Conservation (phyloP, 1,139 yeast species). For the Geotrichum macrosporum region DNA sequence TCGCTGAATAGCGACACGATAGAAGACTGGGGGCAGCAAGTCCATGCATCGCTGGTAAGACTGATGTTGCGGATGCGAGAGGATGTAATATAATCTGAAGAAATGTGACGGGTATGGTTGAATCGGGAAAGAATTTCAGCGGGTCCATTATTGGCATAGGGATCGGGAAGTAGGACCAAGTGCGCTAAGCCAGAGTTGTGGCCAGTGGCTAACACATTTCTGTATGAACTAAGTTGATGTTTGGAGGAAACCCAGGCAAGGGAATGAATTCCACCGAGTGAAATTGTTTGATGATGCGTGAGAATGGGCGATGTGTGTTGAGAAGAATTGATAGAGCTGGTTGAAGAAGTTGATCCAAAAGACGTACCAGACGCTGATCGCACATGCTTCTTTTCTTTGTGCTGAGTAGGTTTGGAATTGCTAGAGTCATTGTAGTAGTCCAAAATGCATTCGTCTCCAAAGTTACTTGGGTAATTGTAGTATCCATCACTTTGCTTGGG, state of each 20-base stretch:
- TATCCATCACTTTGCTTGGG: conserved; percentile 9
- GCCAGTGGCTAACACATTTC: conserved; percentile 55
- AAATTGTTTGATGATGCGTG: conserved; percentile 70
- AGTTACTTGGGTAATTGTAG: conserved; percentile 7
- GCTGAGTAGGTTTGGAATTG: neutral
- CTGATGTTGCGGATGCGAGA: conserved; percentile 41
- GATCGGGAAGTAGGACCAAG: conserved; percentile 60
- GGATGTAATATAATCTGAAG: conserved; percentile 26
- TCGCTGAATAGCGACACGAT: conserved; percentile 59
- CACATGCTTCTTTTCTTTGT: conserved; percentile 28
- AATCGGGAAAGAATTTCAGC: conserved; percentile 73
- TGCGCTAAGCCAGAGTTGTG: conserved; percentile 68
- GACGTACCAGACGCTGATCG: conserved; percentile 17
- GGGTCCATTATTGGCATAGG: conserved; percentile 44
- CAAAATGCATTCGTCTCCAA: conserved; percentile 12
- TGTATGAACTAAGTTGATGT: conserved; percentile 35
- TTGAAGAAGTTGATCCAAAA: conserved; percentile 5
- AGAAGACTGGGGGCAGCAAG: conserved; percentile 43
- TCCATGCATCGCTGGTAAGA: conserved; percentile 41
- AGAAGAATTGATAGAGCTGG: conserved; percentile 3
- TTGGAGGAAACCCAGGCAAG: conserved; percentile 56
- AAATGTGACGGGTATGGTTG: conserved; percentile 63
- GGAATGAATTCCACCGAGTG: conserved; percentile 63
- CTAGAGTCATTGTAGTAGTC: conserved; percentile 4
- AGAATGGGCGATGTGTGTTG: conserved; percentile 37